These are phyloP conservation scores for Lactifluus subvellereus DNA, from an alignment of 768 basidiomycete species.

Conservation along the genomic window DNA sequence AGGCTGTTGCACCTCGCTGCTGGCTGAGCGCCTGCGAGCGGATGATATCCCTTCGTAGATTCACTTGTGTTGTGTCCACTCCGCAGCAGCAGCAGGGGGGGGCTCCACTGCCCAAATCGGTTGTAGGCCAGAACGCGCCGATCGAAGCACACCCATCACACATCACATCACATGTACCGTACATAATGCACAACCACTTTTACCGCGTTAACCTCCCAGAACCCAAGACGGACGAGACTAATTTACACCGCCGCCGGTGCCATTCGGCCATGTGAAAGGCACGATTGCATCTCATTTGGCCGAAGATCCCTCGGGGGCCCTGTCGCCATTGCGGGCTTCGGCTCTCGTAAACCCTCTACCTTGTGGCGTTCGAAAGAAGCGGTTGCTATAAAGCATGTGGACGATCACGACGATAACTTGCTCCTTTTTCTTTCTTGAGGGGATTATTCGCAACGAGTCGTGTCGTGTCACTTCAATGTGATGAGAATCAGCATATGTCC, in stretches of 20 bases:
- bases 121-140: neutral
- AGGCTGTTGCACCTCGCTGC: slow-evolving; percentile 68
- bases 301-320: neutral
- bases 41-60: slow-evolving; percentile 22
- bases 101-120: neutral
- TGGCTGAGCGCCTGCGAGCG: slow-evolving; percentile 43
- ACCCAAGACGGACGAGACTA: neutral
- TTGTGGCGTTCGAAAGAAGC: slow-evolving; percentile 2
- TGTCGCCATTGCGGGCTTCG: neutral
- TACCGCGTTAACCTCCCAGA: neutral
- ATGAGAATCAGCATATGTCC: neutral
- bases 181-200: too few species aligned
- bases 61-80: too few species aligned
- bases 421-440: neutral
- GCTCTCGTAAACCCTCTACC: slow-evolving; percentile 18
- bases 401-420: neutral
- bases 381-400: neutral
- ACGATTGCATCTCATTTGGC: slow-evolving; percentile 13
- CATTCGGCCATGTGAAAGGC: slow-evolving; percentile 3
- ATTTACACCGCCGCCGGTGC: slow-evolving; percentile 7
- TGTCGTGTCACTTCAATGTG: neutral
- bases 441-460: neutral
- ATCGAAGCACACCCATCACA: neutral
- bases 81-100: too few species aligned
- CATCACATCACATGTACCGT: too few species aligned